phyloP scores from a whole-genome alignment of 805 yeast genomes.

The Yarrowia sp. region DNA sequence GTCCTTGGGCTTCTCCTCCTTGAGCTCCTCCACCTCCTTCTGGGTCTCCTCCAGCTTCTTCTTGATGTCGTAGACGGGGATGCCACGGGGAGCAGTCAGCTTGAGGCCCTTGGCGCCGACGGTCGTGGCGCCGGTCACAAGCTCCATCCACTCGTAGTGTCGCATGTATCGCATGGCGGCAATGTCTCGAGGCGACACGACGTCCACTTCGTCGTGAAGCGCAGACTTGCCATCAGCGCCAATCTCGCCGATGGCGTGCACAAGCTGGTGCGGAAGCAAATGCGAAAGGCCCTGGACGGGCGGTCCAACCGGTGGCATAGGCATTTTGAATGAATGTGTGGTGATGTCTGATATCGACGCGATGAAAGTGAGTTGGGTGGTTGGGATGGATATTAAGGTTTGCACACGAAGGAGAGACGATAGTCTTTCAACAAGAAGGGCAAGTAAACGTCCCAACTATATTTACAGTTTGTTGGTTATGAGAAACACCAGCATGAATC shows the following conservation, averaged over 20 bases:
- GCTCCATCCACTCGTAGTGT: constrained; percentile 48
- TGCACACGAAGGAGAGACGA: too few relatives aligned
- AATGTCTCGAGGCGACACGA: constrained; percentile 44
- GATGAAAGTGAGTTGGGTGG: constrained; percentile 11
- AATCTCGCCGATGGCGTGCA: constrained; percentile 32
- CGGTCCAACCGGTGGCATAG: constrained; percentile 28
- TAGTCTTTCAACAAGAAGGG: too few relatives aligned
- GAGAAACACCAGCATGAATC: too few relatives aligned
- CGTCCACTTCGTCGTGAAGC: constrained; percentile 41
- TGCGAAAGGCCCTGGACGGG: constrained; percentile 30
- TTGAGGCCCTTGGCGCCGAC: constrained; percentile 30
- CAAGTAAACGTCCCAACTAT: too few relatives aligned
- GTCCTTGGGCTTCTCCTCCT: constrained; percentile 31
- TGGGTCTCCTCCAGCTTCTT: constrained; percentile 31
- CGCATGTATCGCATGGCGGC: constrained; percentile 44
- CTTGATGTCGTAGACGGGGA: constrained; percentile 29
- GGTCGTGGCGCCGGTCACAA: constrained; percentile 42
- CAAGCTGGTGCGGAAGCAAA: constrained; percentile 31
- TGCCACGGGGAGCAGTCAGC: constrained; percentile 29
- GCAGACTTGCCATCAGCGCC: constrained; percentile 35
- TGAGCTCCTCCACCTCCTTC: constrained; percentile 34
- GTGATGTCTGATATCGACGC: constrained; percentile 21
- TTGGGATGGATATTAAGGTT: background rate
- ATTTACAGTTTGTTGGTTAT: too few relatives aligned
- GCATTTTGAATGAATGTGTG: background rate